Conservation (phyloP, 2,329 filamentous ascomycete genomes). For the Colletotrichum scovillei region DNA sequence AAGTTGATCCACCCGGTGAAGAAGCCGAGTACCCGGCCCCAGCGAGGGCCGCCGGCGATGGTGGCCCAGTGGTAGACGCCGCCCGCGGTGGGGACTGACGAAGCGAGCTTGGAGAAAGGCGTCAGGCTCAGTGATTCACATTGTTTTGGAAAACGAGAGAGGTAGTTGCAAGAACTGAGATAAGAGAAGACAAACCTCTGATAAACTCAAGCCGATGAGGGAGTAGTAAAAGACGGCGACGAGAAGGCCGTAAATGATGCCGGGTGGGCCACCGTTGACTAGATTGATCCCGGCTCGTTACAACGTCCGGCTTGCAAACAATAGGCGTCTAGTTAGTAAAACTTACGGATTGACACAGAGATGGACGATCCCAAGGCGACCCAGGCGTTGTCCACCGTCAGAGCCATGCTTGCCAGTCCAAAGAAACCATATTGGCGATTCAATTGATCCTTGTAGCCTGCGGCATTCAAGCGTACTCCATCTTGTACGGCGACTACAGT, state of each 20-base stretch:
- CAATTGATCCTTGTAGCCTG: conserved; percentile 72
- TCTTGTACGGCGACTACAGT: conserved; percentile 46
- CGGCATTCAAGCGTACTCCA: conserved; percentile 68
- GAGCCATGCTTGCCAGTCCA: conserved; percentile 67
- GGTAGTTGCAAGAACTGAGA: neutral
- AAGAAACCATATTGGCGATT: conserved; percentile 71
- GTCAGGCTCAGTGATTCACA: conserved; percentile 18
- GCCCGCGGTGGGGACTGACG: conserved; percentile 68
- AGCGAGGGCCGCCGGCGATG: conserved; percentile 65
- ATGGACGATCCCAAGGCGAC: conserved; percentile 72
- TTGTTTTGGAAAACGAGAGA: neutral
- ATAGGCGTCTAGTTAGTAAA: no score
- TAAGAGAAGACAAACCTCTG: conserved; percentile 45
- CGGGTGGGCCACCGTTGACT: conserved; percentile 56
- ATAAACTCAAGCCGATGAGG: conserved; percentile 54
- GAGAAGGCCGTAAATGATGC: conserved; percentile 55
- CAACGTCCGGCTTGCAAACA: neutral
- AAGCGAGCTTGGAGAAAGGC: conserved; percentile 60
- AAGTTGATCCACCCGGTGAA: conserved; percentile 64
- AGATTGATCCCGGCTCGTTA: conserved; percentile 8
- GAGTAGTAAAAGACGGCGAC: conserved; percentile 56
- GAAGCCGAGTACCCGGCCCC: conserved; percentile 63
- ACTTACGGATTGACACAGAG: conserved; percentile 60
- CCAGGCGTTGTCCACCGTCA: conserved; percentile 75
- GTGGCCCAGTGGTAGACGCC: conserved; percentile 73